These are phyloP conservation scores for Hericium erinaceus DNA, from an alignment of 768 basidiomycete species.

Conservation along the genomic window DNA sequence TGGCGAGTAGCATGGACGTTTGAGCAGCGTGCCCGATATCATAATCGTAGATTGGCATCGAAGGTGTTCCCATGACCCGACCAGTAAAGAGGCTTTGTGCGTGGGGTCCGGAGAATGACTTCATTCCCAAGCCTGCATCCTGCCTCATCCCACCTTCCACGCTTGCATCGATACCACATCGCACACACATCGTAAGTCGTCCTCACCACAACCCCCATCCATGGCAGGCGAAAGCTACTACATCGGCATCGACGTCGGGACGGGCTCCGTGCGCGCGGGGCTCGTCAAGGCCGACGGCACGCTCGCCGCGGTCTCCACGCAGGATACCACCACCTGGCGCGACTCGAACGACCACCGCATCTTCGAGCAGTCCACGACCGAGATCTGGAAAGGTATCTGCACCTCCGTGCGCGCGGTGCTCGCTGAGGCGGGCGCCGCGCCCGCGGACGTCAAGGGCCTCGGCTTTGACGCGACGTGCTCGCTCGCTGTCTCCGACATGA, in stretches of 20 bases:
- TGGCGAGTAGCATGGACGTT: too few species aligned
- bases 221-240: slow-evolving; percentile 35
- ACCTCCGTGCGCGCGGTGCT: slow-evolving; percentile 57
- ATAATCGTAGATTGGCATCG: too few species aligned
- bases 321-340: slow-evolving; percentile 80
- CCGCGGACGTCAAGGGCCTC: slow-evolving; percentile 67
- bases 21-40: too few species aligned
- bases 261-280: slow-evolving; percentile 85
- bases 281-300: slow-evolving; percentile 63
- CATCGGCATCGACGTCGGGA: slow-evolving; percentile 81
- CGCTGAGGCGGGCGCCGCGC: slow-evolving; percentile 40
- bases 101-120: too few species aligned
- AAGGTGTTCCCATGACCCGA: too few species aligned
- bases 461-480: slow-evolving; percentile 98
- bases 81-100: too few species aligned
- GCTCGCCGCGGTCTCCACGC: slow-evolving; percentile 69
- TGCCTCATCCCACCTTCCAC: not conserved
- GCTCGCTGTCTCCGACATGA: slow-evolving; percentile 70
- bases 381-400: slow-evolving; percentile 77
- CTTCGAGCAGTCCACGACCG: slow-evolving; percentile 89
- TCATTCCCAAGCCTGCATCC: too few species aligned
- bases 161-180: not conserved
- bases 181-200: not conserved
- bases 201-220: not conserved
- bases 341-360: slow-evolving; percentile 80